Evolutionary conservation across 1,284 basidiomycete genomes (phyloP).

Genomic region (Hemileia vastatrix): DNA sequence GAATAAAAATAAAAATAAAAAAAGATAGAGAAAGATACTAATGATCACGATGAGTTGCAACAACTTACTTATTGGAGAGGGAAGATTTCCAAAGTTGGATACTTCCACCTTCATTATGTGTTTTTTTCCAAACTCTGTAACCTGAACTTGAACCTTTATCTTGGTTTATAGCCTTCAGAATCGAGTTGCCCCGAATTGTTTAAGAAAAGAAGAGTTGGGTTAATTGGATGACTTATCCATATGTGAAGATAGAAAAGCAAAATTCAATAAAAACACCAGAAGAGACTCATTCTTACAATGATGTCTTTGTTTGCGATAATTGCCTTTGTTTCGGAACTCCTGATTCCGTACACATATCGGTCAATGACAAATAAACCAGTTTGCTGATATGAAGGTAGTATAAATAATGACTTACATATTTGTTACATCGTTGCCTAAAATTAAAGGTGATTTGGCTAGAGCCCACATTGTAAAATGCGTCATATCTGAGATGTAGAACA

Average conservation of each 20-base stretch:
- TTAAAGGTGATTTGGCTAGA: slow-evolving; percentile 37
- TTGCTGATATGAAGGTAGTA: too few species aligned
- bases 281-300: slow-evolving; percentile 3
- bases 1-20: neutral
- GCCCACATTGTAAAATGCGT: slow-evolving; percentile 40
- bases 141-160: slow-evolving; percentile 3
- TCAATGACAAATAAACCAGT: too few species aligned
- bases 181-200: too few species aligned
- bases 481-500: slow-evolving; percentile 17
- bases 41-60: too few species aligned
- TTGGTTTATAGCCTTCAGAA: slow-evolving; percentile 13
- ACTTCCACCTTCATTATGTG: neutral
- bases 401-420: slow-evolving; percentile 24
- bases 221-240: too few species aligned
- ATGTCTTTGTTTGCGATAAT: slow-evolving; percentile 18
- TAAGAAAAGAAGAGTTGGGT: too few species aligned
- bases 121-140: slow-evolving; percentile 15
- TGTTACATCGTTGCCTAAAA: slow-evolving; percentile 38
- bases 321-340: slow-evolving; percentile 25
- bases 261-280: neutral
- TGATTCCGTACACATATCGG: too few species aligned
- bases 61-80: slow-evolving; percentile 7
- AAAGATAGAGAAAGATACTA: neutral
- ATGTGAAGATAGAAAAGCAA: too few species aligned
- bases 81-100: slow-evolving; percentile 20